Evolutionary conservation across 1,284 basidiomycete species (phyloP).

Genomic region (Rhodotorula sp.): DNA sequence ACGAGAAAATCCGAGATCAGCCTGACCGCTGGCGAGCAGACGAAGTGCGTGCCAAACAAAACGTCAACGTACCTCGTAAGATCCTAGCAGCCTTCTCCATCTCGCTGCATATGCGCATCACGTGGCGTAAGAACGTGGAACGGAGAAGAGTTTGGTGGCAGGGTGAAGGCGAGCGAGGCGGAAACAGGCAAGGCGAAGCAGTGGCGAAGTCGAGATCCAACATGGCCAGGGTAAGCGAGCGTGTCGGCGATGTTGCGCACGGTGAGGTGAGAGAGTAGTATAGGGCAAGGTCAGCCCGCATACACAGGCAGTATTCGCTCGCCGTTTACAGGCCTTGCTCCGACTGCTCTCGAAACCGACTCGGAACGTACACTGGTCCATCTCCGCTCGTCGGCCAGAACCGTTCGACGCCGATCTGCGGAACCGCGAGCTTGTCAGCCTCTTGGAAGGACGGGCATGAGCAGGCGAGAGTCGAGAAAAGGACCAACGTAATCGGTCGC

Average conservation of each 20-base stretch:
- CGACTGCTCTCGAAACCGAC: too few relatives aligned
- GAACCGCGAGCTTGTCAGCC: background rate
- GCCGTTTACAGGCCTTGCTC: too few relatives aligned
- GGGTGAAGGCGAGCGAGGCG: too few relatives aligned
- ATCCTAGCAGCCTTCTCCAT: conserved; percentile 57
- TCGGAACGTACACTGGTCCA: conserved; percentile 45
- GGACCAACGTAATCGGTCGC: conserved; percentile 7
- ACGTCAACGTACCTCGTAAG: conserved; percentile 41
- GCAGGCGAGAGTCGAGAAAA: background rate
- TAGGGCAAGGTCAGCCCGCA: too few relatives aligned
- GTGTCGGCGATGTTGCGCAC: too few relatives aligned
- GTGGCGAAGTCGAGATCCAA: too few relatives aligned
- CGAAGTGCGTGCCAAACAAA: conserved; percentile 22
- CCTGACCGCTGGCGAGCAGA: background rate
- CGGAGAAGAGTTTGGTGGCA: too few relatives aligned
- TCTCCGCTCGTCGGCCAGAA: conserved; percentile 58
- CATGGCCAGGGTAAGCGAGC: too few relatives aligned
- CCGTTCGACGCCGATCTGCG: conserved; percentile 52
- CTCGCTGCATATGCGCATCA: conserved; percentile 43
- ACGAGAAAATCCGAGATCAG: conserved; percentile 11
- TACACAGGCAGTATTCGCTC: too few relatives aligned
- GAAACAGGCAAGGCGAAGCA: too few relatives aligned
- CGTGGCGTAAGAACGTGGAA: too few relatives aligned
- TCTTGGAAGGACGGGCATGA: background rate
- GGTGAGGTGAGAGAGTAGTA: too few relatives aligned